Conservation (phyloP, 495 filamentous ascomycete genomes). For the Neurospora sp. region DNA sequence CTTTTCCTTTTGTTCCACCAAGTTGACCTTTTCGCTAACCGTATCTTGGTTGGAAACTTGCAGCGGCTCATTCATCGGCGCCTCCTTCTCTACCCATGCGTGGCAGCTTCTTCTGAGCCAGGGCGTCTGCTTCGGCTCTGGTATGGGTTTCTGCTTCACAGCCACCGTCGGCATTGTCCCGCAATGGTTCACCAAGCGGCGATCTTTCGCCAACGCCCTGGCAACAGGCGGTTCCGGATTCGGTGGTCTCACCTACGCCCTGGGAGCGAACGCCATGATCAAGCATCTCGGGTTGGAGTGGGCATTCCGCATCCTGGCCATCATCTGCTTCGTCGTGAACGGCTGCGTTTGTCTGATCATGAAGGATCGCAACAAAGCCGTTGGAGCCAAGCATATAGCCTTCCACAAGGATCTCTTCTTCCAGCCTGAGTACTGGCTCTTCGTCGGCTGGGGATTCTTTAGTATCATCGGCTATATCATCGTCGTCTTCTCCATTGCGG, state of each 20-base stretch:
- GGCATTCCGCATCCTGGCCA: slow-evolving; percentile 60
- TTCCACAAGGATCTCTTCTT: slow-evolving; percentile 56
- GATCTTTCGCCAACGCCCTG: slow-evolving; percentile 65
- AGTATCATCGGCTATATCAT: slow-evolving; percentile 64
- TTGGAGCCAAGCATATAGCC: slow-evolving; percentile 50
- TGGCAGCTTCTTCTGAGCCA: slow-evolving; percentile 73
- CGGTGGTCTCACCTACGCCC: slow-evolving; percentile 54
- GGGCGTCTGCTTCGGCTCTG: slow-evolving; percentile 65
- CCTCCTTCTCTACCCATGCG: slow-evolving; percentile 55
- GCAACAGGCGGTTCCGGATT: slow-evolving; percentile 64
- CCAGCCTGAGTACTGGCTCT: slow-evolving; percentile 50
- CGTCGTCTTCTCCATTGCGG: slow-evolving; percentile 60
- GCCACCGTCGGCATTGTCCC: slow-evolving; percentile 58
- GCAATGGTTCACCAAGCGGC: slow-evolving; percentile 66
- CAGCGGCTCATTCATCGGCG: slow-evolving; percentile 49
- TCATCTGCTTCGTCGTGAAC: slow-evolving; percentile 50
- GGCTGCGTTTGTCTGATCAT: slow-evolving; percentile 47
- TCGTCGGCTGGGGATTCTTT: slow-evolving; percentile 59
- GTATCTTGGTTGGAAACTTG: neutral
- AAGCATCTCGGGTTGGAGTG: slow-evolving; percentile 47
- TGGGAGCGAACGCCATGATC: slow-evolving; percentile 52
- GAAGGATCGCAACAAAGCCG: slow-evolving; percentile 55
- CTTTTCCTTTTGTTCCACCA: neutral
- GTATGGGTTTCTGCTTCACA: slow-evolving; percentile 69
- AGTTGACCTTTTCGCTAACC: neutral